phyloP scores from a whole-genome alignment of 495 filamentous ascomycete genomes.

The Extremus antarcticus region DNA sequence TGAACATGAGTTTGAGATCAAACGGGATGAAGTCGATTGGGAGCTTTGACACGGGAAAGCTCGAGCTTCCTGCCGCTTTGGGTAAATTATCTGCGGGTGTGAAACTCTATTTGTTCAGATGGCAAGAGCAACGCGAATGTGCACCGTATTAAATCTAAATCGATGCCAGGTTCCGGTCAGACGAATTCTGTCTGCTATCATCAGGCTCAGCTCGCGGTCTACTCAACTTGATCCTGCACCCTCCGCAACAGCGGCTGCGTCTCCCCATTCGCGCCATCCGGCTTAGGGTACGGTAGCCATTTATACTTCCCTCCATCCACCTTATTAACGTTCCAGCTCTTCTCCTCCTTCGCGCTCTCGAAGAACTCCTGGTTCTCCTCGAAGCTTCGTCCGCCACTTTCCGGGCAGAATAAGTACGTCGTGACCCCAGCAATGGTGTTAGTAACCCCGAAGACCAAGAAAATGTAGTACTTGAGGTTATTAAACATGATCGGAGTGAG shows the following conservation, averaged over 20 bases:
- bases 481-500: constrained; percentile 48
- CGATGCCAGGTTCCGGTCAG: too few species aligned
- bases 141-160: too few species aligned
- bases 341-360: constrained; percentile 34
- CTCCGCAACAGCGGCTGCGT: constrained; percentile 32
- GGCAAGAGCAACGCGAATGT: too few species aligned
- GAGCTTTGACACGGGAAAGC: too few species aligned
- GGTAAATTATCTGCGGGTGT: too few species aligned
- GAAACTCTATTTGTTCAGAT: too few species aligned
- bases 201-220: neutral
- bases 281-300: constrained; percentile 34
- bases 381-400: constrained; percentile 43
- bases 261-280: constrained; percentile 31
- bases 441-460: constrained; percentile 42
- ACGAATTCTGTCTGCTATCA: neutral
- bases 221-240: constrained; percentile 26
- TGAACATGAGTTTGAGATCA: too few species aligned
- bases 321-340: constrained; percentile 39
- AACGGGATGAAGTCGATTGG: too few species aligned
- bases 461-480: constrained; percentile 44
- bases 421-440: constrained; percentile 43
- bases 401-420: constrained; percentile 42
- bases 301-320: constrained; percentile 38
- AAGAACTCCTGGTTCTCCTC: constrained; percentile 50
- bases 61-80: too few species aligned